These are phyloP conservation scores for Alternaria ventricosa DNA, from an alignment of 2,329 filamentous ascomycete species.

Conservation along the genomic window DNA sequence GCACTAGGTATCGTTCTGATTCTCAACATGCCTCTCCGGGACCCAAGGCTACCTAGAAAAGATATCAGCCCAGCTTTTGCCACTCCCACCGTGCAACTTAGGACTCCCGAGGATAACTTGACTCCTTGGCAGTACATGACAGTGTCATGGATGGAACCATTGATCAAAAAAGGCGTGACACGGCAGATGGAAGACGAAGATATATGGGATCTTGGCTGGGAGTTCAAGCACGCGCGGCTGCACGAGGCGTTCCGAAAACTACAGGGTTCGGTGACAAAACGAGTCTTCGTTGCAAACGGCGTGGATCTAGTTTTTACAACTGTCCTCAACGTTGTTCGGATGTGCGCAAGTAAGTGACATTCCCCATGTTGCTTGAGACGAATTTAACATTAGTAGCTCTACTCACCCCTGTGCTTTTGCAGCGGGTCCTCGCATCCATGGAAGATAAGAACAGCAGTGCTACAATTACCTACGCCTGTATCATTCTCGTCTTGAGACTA, in stretches of 20 bases:
- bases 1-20: constrained; percentile 60
- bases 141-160: constrained; percentile 79
- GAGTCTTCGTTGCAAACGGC: constrained; percentile 77
- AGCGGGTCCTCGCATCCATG: constrained; percentile 73
- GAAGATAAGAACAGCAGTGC: constrained; percentile 60
- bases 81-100: constrained; percentile 64
- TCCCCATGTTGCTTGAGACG: not conserved
- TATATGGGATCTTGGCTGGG: constrained; percentile 79
- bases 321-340: constrained; percentile 68
- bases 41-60: constrained; percentile 60
- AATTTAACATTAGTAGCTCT: constrained; percentile 23
- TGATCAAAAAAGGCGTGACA: constrained; percentile 70
- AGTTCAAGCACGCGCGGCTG: constrained; percentile 80
- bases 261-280: constrained; percentile 71
- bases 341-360: constrained; percentile 57
- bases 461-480: constrained; percentile 69
- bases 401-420: constrained; percentile 72
- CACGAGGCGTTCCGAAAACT: constrained; percentile 78
- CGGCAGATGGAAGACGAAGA: constrained; percentile 77
- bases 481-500: constrained; percentile 67
- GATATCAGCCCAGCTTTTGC: constrained; percentile 67
- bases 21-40: constrained; percentile 73
- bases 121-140: constrained; percentile 84
- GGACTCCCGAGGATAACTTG: constrained; percentile 80
- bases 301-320: constrained; percentile 76